These are phyloP conservation scores for Tubosaeta sp. DNA, from an alignment of 768 basidiomycete species.

Conservation along the genomic window DNA sequence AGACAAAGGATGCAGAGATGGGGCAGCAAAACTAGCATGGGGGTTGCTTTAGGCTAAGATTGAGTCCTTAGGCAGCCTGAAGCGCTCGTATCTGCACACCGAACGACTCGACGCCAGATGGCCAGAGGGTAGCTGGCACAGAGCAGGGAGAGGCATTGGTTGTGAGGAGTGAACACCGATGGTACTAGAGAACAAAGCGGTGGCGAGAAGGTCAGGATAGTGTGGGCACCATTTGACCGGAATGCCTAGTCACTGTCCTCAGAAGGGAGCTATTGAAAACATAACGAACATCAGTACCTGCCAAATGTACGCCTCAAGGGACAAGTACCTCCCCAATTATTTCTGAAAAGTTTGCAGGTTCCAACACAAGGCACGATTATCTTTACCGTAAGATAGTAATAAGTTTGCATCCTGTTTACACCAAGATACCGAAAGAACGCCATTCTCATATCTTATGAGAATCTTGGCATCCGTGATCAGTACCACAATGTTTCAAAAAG, in stretches of 20 bases:
- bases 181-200: conserved; percentile 93
- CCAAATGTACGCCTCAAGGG: neutral
- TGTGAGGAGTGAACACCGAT: conserved; percentile 88
- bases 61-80: conserved; percentile 43
- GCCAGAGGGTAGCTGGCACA: conserved; percentile 41
- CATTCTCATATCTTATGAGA: conserved; percentile 93
- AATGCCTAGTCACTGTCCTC: conserved; percentile 97
- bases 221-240: conserved; percentile 94
- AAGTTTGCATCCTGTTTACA: conserved; percentile 93
- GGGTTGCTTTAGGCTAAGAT: conserved; percentile 86
- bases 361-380: conserved; percentile 94
- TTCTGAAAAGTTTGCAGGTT: conserved; percentile 85
- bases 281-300: conserved; percentile 1
- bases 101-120: conserved; percentile 74
- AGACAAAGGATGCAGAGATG: conserved; percentile 78
- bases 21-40: conserved; percentile 97
- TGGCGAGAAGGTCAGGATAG: conserved; percentile 82
- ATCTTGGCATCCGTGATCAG: conserved; percentile 56
- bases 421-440: conserved; percentile 93
- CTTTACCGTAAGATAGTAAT: conserved; percentile 92
- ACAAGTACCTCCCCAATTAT: conserved; percentile 82
- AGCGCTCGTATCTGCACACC: conserved; percentile 48
- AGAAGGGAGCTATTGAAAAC: conserved; percentile 61
- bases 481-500: neutral
- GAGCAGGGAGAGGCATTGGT: conserved; percentile 57